Percentiles rank a stretch among this genome's conserved stretches.
Evolutionary conservation across 2,329 filamentous ascomycete species (phyloP).

Genomic region (Mollisia scopiformis): DNA sequence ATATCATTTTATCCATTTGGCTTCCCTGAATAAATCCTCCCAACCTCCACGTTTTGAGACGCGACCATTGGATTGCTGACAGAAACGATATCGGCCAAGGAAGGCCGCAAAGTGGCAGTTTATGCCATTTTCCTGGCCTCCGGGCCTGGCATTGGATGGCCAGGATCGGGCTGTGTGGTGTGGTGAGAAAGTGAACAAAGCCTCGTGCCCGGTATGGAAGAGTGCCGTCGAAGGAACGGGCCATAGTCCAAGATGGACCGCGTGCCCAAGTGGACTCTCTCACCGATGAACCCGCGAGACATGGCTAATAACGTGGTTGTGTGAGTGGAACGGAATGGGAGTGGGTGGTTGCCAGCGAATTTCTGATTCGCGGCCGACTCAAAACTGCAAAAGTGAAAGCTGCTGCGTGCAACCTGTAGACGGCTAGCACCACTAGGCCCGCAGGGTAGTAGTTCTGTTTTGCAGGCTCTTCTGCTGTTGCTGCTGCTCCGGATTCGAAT

Average conservation of each 20-base stretch:
- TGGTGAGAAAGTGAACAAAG: neutral
- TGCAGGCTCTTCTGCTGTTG: neutral
- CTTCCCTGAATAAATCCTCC: constrained; percentile 21
- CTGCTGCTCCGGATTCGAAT: too few species aligned
- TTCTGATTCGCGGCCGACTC: neutral
- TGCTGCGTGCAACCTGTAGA: neutral
- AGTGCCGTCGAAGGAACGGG: constrained; percentile 12
- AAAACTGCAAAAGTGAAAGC: neutral
- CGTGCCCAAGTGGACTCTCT: constrained; percentile 17
- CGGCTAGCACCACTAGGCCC: neutral
- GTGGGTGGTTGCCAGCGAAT: neutral
- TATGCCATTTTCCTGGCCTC: constrained; percentile 14
- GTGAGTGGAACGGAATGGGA: constrained; percentile 1
- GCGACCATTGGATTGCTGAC: constrained; percentile 20
- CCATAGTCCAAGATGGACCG: constrained; percentile 17
- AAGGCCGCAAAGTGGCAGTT: constrained; percentile 3
- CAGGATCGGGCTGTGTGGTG: neutral
- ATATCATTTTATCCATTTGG: constrained; percentile 24
- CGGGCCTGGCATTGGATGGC: neutral
- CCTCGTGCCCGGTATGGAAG: constrained; percentile 8
- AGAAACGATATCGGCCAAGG: constrained; percentile 18
- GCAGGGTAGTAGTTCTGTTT: neutral
- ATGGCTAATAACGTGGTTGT: constrained; percentile 24
- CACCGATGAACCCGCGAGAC: constrained; percentile 20
- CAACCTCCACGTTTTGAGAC: constrained; percentile 20